A percentile compares a stretch with the other conserved stretches of the same genome.
Evolutionary conservation across 345 rosid genomes (phyloP).

Genomic region (Lumnitzera racemosa): DNA sequence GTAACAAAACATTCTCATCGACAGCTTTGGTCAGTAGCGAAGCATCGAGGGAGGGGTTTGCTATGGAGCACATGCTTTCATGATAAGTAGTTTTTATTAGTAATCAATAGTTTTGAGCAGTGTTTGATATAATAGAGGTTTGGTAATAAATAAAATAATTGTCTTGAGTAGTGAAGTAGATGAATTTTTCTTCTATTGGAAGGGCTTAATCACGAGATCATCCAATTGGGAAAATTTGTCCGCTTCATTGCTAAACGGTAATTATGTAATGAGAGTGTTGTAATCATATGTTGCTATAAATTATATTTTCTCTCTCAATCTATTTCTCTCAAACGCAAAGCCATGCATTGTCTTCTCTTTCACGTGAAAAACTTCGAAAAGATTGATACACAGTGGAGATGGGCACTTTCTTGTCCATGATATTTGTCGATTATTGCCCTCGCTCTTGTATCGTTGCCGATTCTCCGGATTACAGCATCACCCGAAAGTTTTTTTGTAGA

Average conservation of each 20-base stretch:
- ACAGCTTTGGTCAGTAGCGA: background rate
- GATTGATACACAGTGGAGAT: too few species aligned
- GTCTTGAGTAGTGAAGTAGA: constrained; percentile 48
- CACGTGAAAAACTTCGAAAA: too few species aligned
- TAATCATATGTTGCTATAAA: background rate
- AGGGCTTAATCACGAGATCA: background rate
- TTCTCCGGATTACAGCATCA: too few species aligned
- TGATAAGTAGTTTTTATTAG: constrained; percentile 11
- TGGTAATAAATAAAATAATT: constrained; percentile 10
- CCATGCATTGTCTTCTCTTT: too few species aligned
- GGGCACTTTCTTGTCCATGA: too few species aligned
- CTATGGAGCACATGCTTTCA: constrained; percentile 48
- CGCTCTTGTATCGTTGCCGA: too few species aligned
- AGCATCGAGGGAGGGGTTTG: constrained; percentile 51
- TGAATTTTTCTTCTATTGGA: constrained; percentile 48
- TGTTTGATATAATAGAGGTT: constrained; percentile 5
- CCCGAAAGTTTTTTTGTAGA: too few species aligned
- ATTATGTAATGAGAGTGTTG: constrained; percentile 9
- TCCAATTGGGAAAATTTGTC: constrained; percentile 48
- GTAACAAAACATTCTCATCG: constrained; percentile 56
- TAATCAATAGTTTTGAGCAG: background rate
- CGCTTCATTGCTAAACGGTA: constrained; percentile 46
- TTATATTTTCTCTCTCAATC: background rate
- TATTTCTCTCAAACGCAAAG: too few species aligned
- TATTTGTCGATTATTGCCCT: too few species aligned